Evolutionary conservation across 2,329 filamentous ascomycete genomes (phyloP).

Genomic region (Fusarium caatingaense): DNA sequence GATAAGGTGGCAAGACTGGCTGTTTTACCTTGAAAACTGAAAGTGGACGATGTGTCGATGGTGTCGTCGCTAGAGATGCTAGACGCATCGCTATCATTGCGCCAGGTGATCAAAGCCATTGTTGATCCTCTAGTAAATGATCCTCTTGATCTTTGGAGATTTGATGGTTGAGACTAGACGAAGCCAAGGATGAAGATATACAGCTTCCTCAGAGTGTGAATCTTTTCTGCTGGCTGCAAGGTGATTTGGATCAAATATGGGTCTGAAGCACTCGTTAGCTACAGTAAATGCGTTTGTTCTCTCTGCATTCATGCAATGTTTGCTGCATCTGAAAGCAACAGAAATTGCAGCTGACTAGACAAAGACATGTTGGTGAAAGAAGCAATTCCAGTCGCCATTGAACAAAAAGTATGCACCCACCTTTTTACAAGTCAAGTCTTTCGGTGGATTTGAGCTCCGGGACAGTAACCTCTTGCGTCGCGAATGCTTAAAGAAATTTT

Average conservation of each 20-base stretch:
- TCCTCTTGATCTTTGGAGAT: not conserved
- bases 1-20: not conserved
- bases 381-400: not conserved
- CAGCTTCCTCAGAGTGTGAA: not conserved
- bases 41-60: not conserved
- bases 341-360: not conserved
- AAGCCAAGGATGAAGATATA: not conserved
- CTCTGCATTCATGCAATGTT: not conserved
- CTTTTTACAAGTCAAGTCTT: not conserved
- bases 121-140: rapidly evolving
- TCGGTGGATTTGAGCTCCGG: not conserved
- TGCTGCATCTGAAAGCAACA: not conserved
- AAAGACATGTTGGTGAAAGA: not conserved
- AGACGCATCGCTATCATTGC: not conserved
- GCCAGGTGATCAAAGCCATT: not conserved
- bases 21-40: not conserved
- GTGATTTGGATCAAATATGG: not conserved
- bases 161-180: not conserved
- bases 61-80: not conserved
- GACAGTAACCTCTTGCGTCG: not conserved
- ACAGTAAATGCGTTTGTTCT: not conserved
- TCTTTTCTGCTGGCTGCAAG: not conserved
- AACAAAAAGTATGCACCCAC: not conserved
- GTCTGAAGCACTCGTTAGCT: not conserved
- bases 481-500: not conserved